Percentiles rank a stretch among this genome's conserved stretches.
phyloP scores from a whole-genome alignment of 768 basidiomycete species.

The Hericium rajendrae region DNA sequence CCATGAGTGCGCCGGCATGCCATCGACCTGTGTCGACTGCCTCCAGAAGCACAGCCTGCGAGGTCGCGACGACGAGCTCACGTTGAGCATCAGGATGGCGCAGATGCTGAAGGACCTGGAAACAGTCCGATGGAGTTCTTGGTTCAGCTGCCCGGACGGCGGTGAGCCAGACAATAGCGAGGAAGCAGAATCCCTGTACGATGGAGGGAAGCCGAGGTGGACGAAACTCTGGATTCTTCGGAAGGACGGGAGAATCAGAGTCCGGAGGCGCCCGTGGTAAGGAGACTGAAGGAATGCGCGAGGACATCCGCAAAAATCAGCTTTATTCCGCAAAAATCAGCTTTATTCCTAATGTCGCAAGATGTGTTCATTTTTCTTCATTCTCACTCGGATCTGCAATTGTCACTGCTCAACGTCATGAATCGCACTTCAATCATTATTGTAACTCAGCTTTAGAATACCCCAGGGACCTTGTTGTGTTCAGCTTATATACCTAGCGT shows the following conservation, averaged over 20 bases:
- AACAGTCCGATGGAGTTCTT: constrained; percentile 13
- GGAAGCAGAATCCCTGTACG: constrained; percentile 6
- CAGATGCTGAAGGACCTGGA: constrained; percentile 10
- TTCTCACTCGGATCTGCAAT: too few species aligned
- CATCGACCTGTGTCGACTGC: constrained; percentile 12
- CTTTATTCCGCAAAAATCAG: too few species aligned
- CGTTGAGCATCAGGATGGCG: constrained; percentile 12
- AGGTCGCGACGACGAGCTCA: constrained; percentile 11
- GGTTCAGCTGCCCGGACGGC: constrained; percentile 6
- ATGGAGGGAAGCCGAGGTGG: constrained; percentile 10
- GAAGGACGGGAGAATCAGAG: constrained; percentile 29
- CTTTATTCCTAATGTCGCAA: too few species aligned
- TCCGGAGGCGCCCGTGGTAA: constrained; percentile 33
- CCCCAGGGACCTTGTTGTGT: not conserved
- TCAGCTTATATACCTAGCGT: too few species aligned
- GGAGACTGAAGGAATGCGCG: not conserved
- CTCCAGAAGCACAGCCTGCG: constrained; percentile 6
- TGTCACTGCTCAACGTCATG: too few species aligned
- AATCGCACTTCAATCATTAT: too few species aligned
- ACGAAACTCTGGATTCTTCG: constrained; percentile 35
- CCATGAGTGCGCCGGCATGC: constrained; percentile 1
- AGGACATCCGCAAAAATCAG: too few species aligned
- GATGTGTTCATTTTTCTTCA: too few species aligned
- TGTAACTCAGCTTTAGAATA: not conserved
- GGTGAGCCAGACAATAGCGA: not conserved